These are phyloP conservation scores for Monosporascus ibericus DNA, from an alignment of 2,329 filamentous ascomycete genomes.

Conservation along the genomic window DNA sequence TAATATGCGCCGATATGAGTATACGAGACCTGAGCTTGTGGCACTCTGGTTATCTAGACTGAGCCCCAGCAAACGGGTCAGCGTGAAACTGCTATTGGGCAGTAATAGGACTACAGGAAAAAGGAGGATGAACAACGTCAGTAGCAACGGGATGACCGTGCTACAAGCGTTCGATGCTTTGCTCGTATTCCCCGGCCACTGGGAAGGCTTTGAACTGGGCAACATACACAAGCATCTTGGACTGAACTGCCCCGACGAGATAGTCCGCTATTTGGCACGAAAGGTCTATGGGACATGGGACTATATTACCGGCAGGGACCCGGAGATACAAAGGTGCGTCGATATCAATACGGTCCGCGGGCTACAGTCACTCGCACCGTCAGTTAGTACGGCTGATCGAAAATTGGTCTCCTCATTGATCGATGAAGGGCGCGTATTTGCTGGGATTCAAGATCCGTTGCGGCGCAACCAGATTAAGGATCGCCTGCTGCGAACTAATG, in stretches of 20 bases:
- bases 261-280: not conserved
- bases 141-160: not conserved
- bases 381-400: too few relatives aligned
- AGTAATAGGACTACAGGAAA: not conserved
- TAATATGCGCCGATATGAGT: not conserved
- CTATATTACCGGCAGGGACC: not conserved
- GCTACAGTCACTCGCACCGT: too few relatives aligned
- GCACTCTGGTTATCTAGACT: not conserved
- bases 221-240: not conserved
- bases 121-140: not conserved
- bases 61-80: not conserved
- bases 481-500: not conserved
- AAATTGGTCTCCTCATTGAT: too few relatives aligned
- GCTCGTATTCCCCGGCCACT: not conserved
- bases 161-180: not conserved
- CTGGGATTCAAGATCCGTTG: not conserved
- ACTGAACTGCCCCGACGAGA: not conserved
- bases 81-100: not conserved
- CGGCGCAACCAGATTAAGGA: not conserved
- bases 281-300: not conserved
- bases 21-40: not conserved
- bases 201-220: not conserved
- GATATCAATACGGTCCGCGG: not conserved
- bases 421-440: not conserved
- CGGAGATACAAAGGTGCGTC: not conserved